phyloP scores from a whole-genome alignment of 306 rosid species.

The Datisca glomerata region DNA sequence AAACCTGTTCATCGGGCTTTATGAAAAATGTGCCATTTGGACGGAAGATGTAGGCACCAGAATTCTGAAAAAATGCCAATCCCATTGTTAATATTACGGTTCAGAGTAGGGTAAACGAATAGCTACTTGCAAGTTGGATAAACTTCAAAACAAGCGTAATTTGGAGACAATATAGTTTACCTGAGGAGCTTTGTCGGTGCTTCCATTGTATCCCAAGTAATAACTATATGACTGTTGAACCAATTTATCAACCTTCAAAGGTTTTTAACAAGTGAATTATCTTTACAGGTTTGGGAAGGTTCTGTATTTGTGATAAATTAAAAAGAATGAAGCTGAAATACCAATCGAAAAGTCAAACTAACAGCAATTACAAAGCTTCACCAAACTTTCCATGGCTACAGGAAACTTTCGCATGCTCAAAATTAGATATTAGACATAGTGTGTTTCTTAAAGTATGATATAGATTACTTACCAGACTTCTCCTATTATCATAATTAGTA shows the following conservation, averaged over 20 bases:
- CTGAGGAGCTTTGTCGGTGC: constrained; percentile 29
- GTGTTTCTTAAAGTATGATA: too few relatives aligned
- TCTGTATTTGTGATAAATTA: too few relatives aligned
- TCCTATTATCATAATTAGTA: constrained; percentile 26
- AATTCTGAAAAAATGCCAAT: constrained; percentile 20
- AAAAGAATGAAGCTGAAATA: neutral
- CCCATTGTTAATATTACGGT: neutral
- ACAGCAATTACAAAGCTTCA: neutral
- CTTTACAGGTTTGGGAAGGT: too few relatives aligned
- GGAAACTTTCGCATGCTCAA: neutral
- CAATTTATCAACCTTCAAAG: constrained; percentile 29
- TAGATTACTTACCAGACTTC: constrained; percentile 26
- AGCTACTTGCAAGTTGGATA: constrained; percentile 1
- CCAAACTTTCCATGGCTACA: neutral
- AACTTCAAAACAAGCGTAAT: neutral
- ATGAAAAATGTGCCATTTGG: constrained; percentile 39
- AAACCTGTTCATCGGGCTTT: constrained; percentile 29
- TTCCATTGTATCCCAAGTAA: constrained; percentile 34
- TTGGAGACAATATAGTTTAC: constrained; percentile 12
- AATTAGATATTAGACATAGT: too few relatives aligned
- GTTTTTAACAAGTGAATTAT: constrained; percentile 8
- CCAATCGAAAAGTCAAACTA: neutral
- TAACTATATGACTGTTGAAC: constrained; percentile 34
- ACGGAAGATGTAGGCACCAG: constrained; percentile 48
- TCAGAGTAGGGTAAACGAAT: too few relatives aligned